Percentiles rank a stretch among this genome's conserved stretches.
phyloP scores from a whole-genome alignment of 1,284 basidiomycete genomes.

The Meripilus lineatus region DNA sequence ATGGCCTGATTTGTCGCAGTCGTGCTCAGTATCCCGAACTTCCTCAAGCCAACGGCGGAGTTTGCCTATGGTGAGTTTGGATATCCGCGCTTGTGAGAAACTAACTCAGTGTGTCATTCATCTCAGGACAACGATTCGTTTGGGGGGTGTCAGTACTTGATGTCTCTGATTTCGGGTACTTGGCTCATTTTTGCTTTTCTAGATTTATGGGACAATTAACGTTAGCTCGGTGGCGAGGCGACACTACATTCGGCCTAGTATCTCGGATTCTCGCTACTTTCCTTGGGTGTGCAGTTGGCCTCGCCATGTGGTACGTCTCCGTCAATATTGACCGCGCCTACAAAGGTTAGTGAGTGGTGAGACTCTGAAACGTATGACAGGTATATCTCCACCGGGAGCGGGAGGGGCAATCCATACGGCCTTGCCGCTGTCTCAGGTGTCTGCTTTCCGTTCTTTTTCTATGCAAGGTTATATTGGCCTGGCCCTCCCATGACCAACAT shows the following conservation, averaged over 20 bases:
- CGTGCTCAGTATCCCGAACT: conserved; percentile 54
- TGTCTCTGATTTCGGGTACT: not conserved
- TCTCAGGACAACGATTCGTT: conserved; percentile 27
- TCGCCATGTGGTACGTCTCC: conserved; percentile 59
- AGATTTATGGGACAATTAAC: conserved; percentile 74
- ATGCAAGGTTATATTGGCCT: conserved; percentile 70
- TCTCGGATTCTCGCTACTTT: conserved; percentile 66
- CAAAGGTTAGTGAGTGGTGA: not conserved
- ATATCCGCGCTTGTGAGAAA: no score
- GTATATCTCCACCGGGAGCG: conserved; percentile 70
- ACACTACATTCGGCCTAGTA: conserved; percentile 68
- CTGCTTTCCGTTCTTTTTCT: conserved; percentile 68
- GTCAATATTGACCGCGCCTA: not conserved
- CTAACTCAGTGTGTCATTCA: no score
- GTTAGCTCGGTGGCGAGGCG: conserved; percentile 66
- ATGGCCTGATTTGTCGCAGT: conserved; percentile 32
- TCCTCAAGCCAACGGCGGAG: conserved; percentile 47
- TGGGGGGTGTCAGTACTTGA: conserved; percentile 31
- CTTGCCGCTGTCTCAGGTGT: conserved; percentile 68
- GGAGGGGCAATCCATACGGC: conserved; percentile 69
- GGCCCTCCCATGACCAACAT: conserved; percentile 68
- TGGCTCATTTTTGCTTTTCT: conserved; percentile 5
- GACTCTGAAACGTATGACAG: conserved; percentile 29
- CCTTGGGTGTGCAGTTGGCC: conserved; percentile 63
- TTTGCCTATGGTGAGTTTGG: conserved; percentile 54